Evolutionary conservation across 352 stramenopile species (phyloP), one percentile per base, ranked within the genome.

Genomic region (Thraustotheca clavata): DNA sequence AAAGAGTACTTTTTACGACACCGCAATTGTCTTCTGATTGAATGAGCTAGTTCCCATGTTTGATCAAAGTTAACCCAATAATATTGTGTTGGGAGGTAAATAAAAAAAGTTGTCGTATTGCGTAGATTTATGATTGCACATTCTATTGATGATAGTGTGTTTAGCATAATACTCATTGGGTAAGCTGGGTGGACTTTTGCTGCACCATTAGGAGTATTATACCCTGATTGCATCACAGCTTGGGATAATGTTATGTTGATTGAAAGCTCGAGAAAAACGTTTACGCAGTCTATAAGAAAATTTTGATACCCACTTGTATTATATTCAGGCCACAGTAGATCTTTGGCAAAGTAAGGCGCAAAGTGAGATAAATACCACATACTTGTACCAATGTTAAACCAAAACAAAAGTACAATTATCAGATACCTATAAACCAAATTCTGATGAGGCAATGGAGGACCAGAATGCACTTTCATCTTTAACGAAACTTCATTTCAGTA

Each of bases 1-100:
- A 18, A 6, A 16, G 22, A 14, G 27, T 60, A 60, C 33, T 7
- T 9, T 11, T 16, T 7, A 18, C 16, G 4, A 36, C 49, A 43
- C 8, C 49, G 22, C 29, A 18, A 16, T 39, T 57, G 16, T 22
- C 48, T 29, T 8, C 9, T 39, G 5, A 33, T 33, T 20, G 48
- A 40, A 20, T 57, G 48, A 9, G 48, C 48, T 8, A 57, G 16
- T 6, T 36, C 14, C 9, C 9, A 57, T 11, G 8, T 5, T 20
- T 20, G 8, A 8, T 11, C 24, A 43, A 60, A 60, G 49, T 60
- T 36, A 36, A 60, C 24, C 49, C 49, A 60, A 24, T 36, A 60
- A 33, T 60, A 43, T 22, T 60, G 49, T 14, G 49, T 60, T n/a
- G n/a, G 31, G 24, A 60, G 20, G 18, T n/a, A 60, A n/a, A 60